These are phyloP conservation scores for Penicillium simplicissimum DNA, from an alignment of 495 filamentous ascomycete species.

Conservation along the genomic window DNA sequence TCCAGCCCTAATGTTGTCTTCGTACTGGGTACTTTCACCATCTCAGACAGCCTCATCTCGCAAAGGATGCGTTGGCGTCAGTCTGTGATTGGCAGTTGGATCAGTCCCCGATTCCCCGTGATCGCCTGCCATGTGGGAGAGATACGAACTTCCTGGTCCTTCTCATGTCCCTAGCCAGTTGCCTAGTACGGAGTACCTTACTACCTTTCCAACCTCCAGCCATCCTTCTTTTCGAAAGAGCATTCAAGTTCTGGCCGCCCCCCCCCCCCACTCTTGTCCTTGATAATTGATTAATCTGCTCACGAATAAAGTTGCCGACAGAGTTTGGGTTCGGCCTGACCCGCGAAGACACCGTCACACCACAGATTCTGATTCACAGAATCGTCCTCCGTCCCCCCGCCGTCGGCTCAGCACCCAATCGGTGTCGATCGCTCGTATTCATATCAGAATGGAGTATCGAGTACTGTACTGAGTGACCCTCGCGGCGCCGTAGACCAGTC, in stretches of 20 bases:
- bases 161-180: not conserved
- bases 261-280: not conserved
- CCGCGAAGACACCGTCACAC: conserved; percentile 20
- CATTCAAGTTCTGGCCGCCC: not conserved
- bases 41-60: not conserved
- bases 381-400: not conserved
- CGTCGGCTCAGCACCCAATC: conserved; percentile 17
- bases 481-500: not conserved
- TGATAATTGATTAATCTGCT: conserved; percentile 1
- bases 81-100: not conserved
- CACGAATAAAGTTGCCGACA: conserved; percentile 13
- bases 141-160: not conserved
- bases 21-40: not conserved
- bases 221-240: not conserved
- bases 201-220: not conserved
- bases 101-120: not conserved
- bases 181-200: not conserved
- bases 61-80: not conserved
- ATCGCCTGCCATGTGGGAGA: not conserved
- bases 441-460: not conserved
- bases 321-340: conserved; percentile 29
- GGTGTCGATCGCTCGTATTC: conserved; percentile 32
- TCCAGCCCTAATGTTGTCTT: no score
- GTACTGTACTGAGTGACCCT: not conserved
- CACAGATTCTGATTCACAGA: not conserved